phyloP scores from a whole-genome alignment of 169 alveolate genomes.

The Plasmodium gonderi region DNA sequence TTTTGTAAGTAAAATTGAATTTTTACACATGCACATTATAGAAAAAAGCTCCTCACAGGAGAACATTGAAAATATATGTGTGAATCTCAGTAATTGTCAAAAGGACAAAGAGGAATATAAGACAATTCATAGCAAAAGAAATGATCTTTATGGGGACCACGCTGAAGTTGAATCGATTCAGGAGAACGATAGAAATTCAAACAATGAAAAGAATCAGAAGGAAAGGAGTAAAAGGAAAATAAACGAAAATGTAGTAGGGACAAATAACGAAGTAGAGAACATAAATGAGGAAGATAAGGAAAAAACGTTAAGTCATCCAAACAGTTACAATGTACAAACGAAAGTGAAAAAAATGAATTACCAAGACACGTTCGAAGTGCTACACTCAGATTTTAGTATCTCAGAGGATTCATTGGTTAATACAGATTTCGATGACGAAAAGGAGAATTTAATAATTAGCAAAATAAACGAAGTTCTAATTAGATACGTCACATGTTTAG shows the following conservation, averaged over 20 bases:
- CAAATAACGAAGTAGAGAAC: not conserved
- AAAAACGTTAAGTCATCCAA: not conserved
- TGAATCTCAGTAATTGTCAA: not conserved
- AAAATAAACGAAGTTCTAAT: constrained; percentile 18
- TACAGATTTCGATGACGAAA: constrained; percentile 12
- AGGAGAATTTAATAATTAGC: not conserved
- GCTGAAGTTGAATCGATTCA: not conserved
- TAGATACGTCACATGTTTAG: constrained; percentile 53
- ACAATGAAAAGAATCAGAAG: not conserved
- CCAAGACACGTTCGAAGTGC: not conserved
- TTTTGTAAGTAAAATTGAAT: constrained; percentile 21
- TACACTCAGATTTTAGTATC: not conserved
- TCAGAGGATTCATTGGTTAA: not conserved
- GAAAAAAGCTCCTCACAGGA: not conserved
- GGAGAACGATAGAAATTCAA: not conserved
- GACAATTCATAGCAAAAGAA: not conserved
- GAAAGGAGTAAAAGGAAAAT: not conserved
- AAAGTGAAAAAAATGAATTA: not conserved
- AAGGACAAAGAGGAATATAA: not conserved
- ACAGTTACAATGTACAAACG: not conserved
- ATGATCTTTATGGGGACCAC: not conserved
- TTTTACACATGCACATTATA: constrained; percentile 6
- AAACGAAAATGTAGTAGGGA: not conserved
- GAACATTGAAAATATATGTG: not conserved
- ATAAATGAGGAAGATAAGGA: not conserved